Conservation (phyloP, 163 green algal genomes). For the Prototheca wickerhamii region DNA sequence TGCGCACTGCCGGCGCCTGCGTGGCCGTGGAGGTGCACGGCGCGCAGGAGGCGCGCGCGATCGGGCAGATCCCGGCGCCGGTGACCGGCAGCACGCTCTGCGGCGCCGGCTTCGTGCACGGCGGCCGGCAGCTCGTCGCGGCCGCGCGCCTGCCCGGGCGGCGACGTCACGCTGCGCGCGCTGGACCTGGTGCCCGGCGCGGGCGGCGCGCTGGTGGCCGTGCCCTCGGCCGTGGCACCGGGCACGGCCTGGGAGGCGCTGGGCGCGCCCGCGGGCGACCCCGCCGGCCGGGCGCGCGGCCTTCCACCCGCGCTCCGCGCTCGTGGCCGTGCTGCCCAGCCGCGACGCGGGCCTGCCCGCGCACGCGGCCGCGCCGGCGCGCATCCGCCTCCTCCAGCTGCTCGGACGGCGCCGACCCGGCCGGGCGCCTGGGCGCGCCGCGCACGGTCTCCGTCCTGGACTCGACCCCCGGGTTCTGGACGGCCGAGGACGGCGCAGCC, state of each 20-base stretch:
- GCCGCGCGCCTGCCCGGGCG: neutral
- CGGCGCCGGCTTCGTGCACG: slow-evolving; percentile 1
- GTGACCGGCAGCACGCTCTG: neutral
- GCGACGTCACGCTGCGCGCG: slow-evolving; percentile 3
- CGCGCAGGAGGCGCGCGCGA: neutral
- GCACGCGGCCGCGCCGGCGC: neutral
- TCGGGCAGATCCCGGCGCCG: neutral
- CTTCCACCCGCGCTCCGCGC: neutral
- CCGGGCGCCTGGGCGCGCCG: neutral
- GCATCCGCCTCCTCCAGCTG: slow-evolving; percentile 19
- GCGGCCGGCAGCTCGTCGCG: neutral
- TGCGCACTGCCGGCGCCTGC: neutral
- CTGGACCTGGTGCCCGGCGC: neutral
- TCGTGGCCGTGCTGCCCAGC: neutral
- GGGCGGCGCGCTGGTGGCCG: slow-evolving; percentile 4
- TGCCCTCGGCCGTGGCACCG: slow-evolving; percentile 2
- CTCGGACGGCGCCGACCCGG: slow-evolving; percentile 7
- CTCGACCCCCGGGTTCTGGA: slow-evolving; percentile 21
- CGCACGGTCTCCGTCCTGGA: neutral
- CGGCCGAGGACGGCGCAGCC: too few species aligned
- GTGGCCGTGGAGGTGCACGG: neutral
- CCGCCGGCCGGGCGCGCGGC: neutral
- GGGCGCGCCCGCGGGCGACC: neutral
- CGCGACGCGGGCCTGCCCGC: neutral
- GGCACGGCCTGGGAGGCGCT: slow-evolving; percentile 7